Evolutionary conservation across 306 rosid genomes (phyloP), one percentile per base, ranked within the genome.

Genomic region (Cicer yamashitae): DNA sequence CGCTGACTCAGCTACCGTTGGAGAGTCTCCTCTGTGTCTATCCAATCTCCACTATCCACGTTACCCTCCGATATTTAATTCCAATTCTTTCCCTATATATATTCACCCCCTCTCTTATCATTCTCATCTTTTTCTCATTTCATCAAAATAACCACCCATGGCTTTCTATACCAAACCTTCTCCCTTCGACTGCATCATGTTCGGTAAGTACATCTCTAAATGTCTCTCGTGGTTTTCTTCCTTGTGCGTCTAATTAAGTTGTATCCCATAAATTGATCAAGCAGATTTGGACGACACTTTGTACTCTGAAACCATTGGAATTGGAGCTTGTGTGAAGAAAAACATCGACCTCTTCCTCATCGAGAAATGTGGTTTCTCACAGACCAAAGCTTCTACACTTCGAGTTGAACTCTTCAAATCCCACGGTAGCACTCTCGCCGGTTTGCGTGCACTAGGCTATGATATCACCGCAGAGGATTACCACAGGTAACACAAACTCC

Each of bases 381-480:
- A 79, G 41, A 56, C 72, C 73, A 70, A 87, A 82, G 96, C 98
- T 5, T 68, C 87, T 0, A 66, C 78, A n/a, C 93, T 87, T 17
- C 82, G 97, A 6, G 86, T 82, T 17, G 85, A 94, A 73, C 92
- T 94, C 39, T 94, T 94, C 85, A 94, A 86, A 78, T 88, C 83
- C 41, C 87, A 90, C 81, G 98, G 97, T 77, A 90, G 98, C 87
- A 82, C 98, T 30, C 96, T 94, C 44, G 96, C 96, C 52, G 96
- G 98, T 47, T 87, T 91, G 40, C 84, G 97, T 63, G 91, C 88
- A 48, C 83, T 86, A 13, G 98, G 97, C 40, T 79, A 89, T 75
- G 86, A 94, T 62, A 76, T 94, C 59, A 83, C 70, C 12, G 92
- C 90, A 2, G 92, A 94, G 38, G 96, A 94, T 40, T 94, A 94